These are phyloP conservation scores for Ciborinia camelliae DNA, from an alignment of 2,329 filamentous ascomycete genomes.

Conservation along the genomic window DNA sequence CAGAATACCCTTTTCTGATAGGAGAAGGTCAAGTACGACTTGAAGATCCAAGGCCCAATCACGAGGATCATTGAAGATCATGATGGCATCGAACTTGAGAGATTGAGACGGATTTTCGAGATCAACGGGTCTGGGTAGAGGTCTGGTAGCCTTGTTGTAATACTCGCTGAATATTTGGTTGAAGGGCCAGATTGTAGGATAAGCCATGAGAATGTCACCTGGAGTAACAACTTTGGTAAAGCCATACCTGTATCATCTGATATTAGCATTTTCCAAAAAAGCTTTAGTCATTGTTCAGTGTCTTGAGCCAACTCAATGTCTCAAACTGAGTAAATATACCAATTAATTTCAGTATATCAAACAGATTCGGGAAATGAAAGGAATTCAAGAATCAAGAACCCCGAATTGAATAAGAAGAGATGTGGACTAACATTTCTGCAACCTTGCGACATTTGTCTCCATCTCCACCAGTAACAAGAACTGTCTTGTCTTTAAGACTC, in stretches of 20 bases:
- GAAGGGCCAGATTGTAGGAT: constrained; percentile 82
- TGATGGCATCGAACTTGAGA: constrained; percentile 82
- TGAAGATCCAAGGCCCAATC: constrained; percentile 93
- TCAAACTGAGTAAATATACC: not conserved
- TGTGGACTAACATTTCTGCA: constrained; percentile 51
- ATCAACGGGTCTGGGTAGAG: constrained; percentile 50
- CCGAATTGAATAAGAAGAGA: constrained; percentile 32
- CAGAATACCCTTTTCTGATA: constrained; percentile 73
- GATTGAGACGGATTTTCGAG: constrained; percentile 44
- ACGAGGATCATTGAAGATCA: constrained; percentile 92
- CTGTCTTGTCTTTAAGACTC: constrained; percentile 59
- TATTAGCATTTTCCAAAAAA: constrained; percentile 17
- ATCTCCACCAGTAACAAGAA: constrained; percentile 66
- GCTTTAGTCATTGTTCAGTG: not conserved
- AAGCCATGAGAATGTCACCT: constrained; percentile 71
- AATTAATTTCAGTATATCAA: not conserved
- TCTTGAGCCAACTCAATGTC: not conserved
- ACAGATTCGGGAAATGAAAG: not conserved
- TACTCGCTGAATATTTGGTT: constrained; percentile 60
- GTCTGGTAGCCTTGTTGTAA: constrained; percentile 56
- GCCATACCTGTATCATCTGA: constrained; percentile 52
- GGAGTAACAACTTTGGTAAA: constrained; percentile 82
- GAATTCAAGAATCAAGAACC: not conserved
- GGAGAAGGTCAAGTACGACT: constrained; percentile 76
- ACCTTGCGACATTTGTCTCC: constrained; percentile 49